These are phyloP conservation scores for Dictyostelium firmibasis DNA, from an alignment of 78 protist species.

Conservation along the genomic window DNA sequence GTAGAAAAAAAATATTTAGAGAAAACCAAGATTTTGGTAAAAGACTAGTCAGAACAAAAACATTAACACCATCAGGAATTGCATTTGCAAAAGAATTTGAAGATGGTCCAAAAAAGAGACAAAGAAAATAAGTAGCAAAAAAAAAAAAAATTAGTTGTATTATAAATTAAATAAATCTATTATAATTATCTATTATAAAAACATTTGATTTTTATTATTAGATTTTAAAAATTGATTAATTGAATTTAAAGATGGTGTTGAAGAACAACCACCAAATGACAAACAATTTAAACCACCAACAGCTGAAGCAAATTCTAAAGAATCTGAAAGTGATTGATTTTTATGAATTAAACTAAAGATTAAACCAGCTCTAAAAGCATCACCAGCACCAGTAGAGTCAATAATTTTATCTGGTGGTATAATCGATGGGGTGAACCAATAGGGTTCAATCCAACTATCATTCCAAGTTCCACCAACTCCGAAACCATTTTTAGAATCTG, in stretches of 20 bases:
- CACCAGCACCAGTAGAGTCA: constrained; percentile 73
- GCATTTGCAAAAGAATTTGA: not conserved
- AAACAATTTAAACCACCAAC: constrained; percentile 42
- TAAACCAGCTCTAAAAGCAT: constrained; percentile 43
- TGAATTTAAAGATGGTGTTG: constrained; percentile 2
- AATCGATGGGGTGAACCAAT: not conserved
- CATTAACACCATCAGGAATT: not conserved
- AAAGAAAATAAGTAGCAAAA: not conserved
- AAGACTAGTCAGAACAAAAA: not conserved
- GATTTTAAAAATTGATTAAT: constrained; percentile 7
- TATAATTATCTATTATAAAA: too few relatives aligned
- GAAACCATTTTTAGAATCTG: constrained; percentile 61
- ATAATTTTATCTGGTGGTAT: not conserved
- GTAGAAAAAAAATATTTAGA: not conserved
- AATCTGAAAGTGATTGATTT: not conserved
- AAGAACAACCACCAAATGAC: not conserved
- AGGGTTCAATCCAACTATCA: not conserved
- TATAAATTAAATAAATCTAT: not conserved
- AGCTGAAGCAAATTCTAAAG: constrained; percentile 23
- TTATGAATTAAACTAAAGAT: not conserved
- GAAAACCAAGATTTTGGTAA: not conserved
- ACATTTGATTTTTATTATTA: not conserved
- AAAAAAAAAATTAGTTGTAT: not conserved
- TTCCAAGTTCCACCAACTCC: constrained; percentile 20
- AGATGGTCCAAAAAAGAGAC: not conserved